Percentiles rank a stretch among this genome's conserved stretches.
Conservation (phyloP, 768 basidiomycete genomes). For the Trametes gibbosa region DNA sequence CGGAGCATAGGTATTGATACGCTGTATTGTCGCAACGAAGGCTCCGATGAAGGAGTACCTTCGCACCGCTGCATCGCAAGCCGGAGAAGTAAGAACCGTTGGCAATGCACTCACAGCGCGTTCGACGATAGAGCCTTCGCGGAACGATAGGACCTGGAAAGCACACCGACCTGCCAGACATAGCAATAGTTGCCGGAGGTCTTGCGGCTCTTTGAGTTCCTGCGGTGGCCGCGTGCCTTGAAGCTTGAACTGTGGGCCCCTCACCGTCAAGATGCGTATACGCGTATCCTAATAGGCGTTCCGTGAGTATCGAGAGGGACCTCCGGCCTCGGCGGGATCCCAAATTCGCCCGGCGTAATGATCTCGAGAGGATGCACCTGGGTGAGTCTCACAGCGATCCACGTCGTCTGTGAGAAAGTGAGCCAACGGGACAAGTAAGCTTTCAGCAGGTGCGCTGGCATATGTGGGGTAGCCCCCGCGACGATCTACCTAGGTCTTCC, state of each 20-base stretch:
- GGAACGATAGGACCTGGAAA: background rate
- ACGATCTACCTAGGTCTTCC: background rate
- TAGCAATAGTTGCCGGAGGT: background rate
- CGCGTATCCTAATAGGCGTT: background rate
- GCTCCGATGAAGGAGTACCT: background rate
- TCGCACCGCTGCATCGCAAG: background rate
- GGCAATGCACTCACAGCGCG: background rate
- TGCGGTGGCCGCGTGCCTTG: background rate
- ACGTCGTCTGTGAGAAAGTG: background rate
- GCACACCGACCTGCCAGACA: background rate
- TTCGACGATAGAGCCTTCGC: too few relatives aligned
- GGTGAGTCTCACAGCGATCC: background rate
- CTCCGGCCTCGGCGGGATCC: background rate
- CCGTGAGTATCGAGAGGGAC: background rate
- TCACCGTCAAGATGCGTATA: background rate
- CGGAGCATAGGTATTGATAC: background rate
- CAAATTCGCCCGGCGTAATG: background rate
- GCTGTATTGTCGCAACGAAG: background rate
- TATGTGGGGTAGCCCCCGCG: background rate
- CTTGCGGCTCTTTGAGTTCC: background rate
- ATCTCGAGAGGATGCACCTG: background rate
- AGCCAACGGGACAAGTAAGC: background rate
- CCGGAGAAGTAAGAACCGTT: too few relatives aligned
- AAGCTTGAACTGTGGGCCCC: background rate
- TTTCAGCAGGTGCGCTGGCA: background rate